phyloP scores from a whole-genome alignment of 495 filamentous ascomycete genomes.

The Jackrogersella multiformis region DNA sequence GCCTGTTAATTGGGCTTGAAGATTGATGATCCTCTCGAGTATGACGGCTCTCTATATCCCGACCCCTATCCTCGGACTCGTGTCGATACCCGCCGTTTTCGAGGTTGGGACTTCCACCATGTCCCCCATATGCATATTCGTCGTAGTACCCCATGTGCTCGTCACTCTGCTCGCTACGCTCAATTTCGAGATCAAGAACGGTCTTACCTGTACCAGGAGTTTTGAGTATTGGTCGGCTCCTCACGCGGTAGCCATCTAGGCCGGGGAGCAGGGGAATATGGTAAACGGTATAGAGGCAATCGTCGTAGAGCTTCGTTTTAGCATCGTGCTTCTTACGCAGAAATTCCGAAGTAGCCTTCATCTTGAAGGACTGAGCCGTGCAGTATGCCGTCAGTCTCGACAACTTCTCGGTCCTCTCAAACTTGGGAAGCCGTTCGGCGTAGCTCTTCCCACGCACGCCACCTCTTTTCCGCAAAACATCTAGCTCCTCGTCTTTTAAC shows the following conservation, averaged over 20 bases:
- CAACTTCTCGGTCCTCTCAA: slow-evolving; percentile 84
- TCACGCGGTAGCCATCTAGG: slow-evolving; percentile 81
- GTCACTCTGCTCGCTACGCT: slow-evolving; percentile 87
- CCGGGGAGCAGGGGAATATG: slow-evolving; percentile 89
- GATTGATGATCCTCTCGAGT: slow-evolving; percentile 41
- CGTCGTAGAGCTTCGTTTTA: slow-evolving; percentile 97
- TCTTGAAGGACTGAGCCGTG: slow-evolving; percentile 91
- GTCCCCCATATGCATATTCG: slow-evolving; percentile 49
- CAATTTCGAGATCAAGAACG: slow-evolving; percentile 94
- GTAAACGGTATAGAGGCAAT: slow-evolving; percentile 95
- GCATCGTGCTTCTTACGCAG: slow-evolving; percentile 89
- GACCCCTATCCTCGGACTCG: slow-evolving; percentile 17
- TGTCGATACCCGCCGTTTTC: slow-evolving; percentile 27
- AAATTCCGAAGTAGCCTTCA: slow-evolving; percentile 86
- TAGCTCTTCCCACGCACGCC: slow-evolving; percentile 85
- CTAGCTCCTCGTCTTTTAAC: slow-evolving; percentile 79
- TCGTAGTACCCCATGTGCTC: slow-evolving; percentile 84
- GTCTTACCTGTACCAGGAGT: slow-evolving; percentile 88
- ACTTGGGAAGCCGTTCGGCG: slow-evolving; percentile 92
- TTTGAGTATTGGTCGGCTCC: slow-evolving; percentile 90
- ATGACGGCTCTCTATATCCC: slow-evolving; percentile 33
- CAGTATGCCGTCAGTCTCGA: slow-evolving; percentile 94
- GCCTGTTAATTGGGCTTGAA: slow-evolving; percentile 57
- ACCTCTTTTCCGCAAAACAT: slow-evolving; percentile 69
- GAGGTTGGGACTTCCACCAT: slow-evolving; percentile 27